These are phyloP conservation scores for Holtermanniella nyarrowii DNA, from an alignment of 768 basidiomycete species.

Conservation along the genomic window DNA sequence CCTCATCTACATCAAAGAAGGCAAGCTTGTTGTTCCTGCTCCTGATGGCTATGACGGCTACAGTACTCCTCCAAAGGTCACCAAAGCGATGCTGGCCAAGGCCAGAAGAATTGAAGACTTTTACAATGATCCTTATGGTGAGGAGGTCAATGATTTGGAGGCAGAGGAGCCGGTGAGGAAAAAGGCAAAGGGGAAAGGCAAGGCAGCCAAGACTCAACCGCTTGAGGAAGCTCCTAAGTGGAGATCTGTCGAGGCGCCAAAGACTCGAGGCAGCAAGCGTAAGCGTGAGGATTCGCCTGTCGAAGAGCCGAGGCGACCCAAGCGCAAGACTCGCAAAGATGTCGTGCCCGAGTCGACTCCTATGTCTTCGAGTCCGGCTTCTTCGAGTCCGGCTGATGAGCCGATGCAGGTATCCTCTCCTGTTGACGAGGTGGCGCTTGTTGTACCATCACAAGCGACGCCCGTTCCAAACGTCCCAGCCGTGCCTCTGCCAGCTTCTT, in stretches of 20 bases:
- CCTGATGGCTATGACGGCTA: conserved; percentile 22
- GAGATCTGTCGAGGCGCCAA: no score
- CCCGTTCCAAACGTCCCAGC: no score
- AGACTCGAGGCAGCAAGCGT: background rate
- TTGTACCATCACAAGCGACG: no score
- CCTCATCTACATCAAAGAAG: conserved; percentile 20
- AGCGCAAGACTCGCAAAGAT: background rate
- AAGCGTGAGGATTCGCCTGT: conserved; percentile 1
- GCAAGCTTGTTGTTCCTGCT: conserved; percentile 21
- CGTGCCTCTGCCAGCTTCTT: no score
- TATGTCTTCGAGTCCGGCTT: no score
- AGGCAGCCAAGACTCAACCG: no score
- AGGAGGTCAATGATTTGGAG: background rate
- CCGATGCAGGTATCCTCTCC: no score
- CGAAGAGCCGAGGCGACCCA: background rate
- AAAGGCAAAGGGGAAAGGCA: background rate
- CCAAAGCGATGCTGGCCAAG: conserved; percentile 7
- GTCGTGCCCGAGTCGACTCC: no score
- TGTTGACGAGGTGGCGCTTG: no score
- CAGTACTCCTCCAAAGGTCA: conserved; percentile 16
- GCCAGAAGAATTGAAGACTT: conserved; percentile 21
- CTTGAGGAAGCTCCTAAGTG: no score
- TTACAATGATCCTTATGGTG: conserved; percentile 15
- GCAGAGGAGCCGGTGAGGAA: background rate
- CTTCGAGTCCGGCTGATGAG: no score